These are phyloP conservation scores for Didymella pomorum DNA, from an alignment of 2,329 filamentous ascomycete genomes.

Conservation along the genomic window DNA sequence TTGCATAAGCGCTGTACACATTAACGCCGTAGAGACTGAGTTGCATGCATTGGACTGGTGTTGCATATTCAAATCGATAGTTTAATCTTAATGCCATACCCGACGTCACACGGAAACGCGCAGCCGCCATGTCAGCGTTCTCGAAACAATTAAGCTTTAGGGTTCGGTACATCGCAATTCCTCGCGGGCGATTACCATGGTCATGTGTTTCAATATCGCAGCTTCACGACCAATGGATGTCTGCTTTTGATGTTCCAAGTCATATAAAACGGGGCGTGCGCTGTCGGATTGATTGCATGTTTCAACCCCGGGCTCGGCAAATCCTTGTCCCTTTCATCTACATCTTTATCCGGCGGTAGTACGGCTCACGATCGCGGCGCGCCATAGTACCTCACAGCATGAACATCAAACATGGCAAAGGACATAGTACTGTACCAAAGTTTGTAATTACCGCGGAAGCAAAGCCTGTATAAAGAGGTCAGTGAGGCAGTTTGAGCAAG, in stretches of 20 bases:
- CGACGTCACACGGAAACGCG: neutral
- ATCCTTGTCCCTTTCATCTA: conserved; percentile 15
- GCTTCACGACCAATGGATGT: neutral
- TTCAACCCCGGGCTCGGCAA: conserved; percentile 22
- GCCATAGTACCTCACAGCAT: conserved; percentile 7
- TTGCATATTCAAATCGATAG: conserved; percentile 11
- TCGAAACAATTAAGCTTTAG: neutral
- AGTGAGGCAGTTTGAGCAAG: conserved; percentile 13
- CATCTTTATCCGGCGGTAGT: conserved; percentile 35
- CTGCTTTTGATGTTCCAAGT: neutral
- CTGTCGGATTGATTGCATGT: conserved; percentile 20
- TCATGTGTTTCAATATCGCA: conserved; percentile 4
- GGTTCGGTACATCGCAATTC: too few species aligned
- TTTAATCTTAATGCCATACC: conserved; percentile 9
- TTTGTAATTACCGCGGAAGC: neutral
- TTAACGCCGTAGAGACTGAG: neutral
- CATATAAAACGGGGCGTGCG: conserved; percentile 3
- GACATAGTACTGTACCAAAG: too few species aligned
- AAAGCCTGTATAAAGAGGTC: conserved; percentile 19
- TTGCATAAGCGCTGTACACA: conserved; percentile 3
- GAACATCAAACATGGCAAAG: neutral
- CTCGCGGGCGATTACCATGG: neutral
- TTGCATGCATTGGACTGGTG: neutral
- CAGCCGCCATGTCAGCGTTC: neutral
- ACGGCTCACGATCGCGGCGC: conserved; percentile 2